phyloP scores from a whole-genome alignment of 495 filamentous ascomycete genomes.

The Podospora pseudopauciseta region DNA sequence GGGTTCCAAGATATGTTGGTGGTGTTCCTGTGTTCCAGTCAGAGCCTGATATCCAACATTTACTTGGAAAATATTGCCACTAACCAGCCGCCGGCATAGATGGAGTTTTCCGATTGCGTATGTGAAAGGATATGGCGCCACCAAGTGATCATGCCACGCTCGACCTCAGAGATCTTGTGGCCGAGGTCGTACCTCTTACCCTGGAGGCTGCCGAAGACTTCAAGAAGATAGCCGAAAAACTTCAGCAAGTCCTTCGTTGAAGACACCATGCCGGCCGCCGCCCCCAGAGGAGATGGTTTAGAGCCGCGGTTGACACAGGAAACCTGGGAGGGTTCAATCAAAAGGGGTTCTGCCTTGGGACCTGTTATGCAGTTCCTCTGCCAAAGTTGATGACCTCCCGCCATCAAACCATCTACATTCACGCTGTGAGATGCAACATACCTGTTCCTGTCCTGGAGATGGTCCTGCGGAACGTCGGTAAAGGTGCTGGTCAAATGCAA shows the following conservation, averaged over 20 bases:
- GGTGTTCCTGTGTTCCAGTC: constrained; percentile 2
- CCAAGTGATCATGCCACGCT: constrained; percentile 18
- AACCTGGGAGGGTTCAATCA: constrained; percentile 12
- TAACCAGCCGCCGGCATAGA: constrained; percentile 18
- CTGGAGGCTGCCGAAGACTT: neutral
- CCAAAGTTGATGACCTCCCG: neutral
- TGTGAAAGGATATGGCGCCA: constrained; percentile 4
- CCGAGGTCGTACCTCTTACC: neutral
- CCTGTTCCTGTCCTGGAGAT: neutral
- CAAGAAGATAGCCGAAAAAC: constrained; percentile 13
- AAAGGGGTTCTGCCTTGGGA: neutral
- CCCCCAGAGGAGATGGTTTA: constrained; percentile 4
- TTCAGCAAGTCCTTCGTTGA: constrained; percentile 15
- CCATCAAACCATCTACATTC: neutral
- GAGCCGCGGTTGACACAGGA: neutral
- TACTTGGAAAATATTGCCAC: neutral
- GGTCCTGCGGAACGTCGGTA: constrained; percentile 5
- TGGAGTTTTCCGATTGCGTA: neutral
- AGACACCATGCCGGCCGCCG: constrained; percentile 24
- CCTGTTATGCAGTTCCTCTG: neutral
- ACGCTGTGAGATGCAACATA: constrained; percentile 14
- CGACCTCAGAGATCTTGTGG: neutral
- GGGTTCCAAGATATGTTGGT: constrained; percentile 8
- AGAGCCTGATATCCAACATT: neutral
- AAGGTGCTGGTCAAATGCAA: constrained; percentile 17